phyloP scores from a whole-genome alignment of 1,139 yeast genomes.

The Petasospora fabianii region DNA sequence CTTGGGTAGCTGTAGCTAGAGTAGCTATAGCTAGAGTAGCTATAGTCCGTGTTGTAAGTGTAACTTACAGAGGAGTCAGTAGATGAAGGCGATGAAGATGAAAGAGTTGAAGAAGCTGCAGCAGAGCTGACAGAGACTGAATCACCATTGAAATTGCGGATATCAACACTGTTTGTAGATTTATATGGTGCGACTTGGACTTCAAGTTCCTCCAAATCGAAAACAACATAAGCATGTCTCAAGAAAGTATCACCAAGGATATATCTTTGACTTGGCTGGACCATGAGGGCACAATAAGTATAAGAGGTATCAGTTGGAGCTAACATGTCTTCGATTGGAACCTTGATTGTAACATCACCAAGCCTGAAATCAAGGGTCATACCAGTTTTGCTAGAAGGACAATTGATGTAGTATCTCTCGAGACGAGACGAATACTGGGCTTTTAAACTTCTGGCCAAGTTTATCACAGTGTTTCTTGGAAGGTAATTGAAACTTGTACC shows the following conservation, averaged over 20 bases:
- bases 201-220: conserved; percentile 52
- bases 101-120: no score
- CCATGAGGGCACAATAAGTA: conserved; percentile 30
- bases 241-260: conserved; percentile 73
- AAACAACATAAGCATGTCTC: conserved; percentile 72
- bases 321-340: conserved; percentile 24
- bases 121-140: no score
- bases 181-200: conserved; percentile 6
- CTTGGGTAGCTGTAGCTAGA: no score
- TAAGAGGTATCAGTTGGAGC: conserved; percentile 7
- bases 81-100: no score
- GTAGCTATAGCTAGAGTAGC: no score
- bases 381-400: conserved; percentile 26
- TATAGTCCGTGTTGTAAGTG: no score
- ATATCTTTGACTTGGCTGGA: conserved; percentile 15
- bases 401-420: conserved; percentile 41
- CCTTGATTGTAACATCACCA: conserved; percentile 46
- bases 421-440: conserved; percentile 1
- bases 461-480: conserved; percentile 1
- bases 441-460: no score
- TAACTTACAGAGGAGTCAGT: no score
- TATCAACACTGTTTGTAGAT: no score
- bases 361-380: conserved; percentile 38
- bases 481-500: conserved; percentile 26
- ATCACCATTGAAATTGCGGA: no score